Percentiles rank a stretch among this genome's conserved stretches.
Evolutionary conservation across 2,329 filamentous ascomycete species (phyloP).

Genomic region (Lizonia empirigonia): DNA sequence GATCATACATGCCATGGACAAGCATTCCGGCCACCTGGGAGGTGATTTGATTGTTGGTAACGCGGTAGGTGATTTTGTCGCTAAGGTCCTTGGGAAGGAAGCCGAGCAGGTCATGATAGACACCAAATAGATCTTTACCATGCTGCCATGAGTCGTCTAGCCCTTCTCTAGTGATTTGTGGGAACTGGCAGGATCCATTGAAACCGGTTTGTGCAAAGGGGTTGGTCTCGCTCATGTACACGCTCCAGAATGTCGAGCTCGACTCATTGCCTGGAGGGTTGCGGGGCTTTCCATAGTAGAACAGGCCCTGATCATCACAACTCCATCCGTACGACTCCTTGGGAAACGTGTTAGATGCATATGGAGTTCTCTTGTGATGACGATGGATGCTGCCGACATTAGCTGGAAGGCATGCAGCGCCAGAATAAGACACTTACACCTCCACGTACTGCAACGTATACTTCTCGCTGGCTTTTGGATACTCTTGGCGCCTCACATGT

Average conservation of each 20-base stretch:
- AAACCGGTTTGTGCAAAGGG: slow-evolving; percentile 71
- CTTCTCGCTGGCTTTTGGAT: slow-evolving; percentile 59
- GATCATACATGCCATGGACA: slow-evolving; percentile 66
- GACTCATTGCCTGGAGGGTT: slow-evolving; percentile 53
- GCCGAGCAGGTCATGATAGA: slow-evolving; percentile 71
- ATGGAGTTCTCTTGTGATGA: slow-evolving; percentile 84
- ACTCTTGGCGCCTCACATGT: slow-evolving; percentile 72
- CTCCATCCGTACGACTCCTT: slow-evolving; percentile 74
- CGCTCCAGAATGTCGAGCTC: slow-evolving; percentile 68
- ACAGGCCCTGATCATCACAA: slow-evolving; percentile 72
- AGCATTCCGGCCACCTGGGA: slow-evolving; percentile 80
- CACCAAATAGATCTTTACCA: slow-evolving; percentile 75
- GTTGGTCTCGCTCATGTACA: slow-evolving; percentile 66
- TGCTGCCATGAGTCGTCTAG: slow-evolving; percentile 77
- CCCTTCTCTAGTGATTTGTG: slow-evolving; percentile 75
- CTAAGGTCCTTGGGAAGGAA: slow-evolving; percentile 65
- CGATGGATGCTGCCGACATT: slow-evolving; percentile 64
- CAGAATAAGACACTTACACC: slow-evolving; percentile 56
- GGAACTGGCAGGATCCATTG: slow-evolving; percentile 77
- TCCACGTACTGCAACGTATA: slow-evolving; percentile 77
- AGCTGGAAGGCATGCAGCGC: background rate
- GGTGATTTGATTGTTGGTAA: slow-evolving; percentile 83
- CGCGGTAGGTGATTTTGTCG: slow-evolving; percentile 65
- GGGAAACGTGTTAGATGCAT: slow-evolving; percentile 77
- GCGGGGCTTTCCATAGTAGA: slow-evolving; percentile 69